Conservation (phyloP, 805 yeast species). For the Candida coleopterorum region DNA sequence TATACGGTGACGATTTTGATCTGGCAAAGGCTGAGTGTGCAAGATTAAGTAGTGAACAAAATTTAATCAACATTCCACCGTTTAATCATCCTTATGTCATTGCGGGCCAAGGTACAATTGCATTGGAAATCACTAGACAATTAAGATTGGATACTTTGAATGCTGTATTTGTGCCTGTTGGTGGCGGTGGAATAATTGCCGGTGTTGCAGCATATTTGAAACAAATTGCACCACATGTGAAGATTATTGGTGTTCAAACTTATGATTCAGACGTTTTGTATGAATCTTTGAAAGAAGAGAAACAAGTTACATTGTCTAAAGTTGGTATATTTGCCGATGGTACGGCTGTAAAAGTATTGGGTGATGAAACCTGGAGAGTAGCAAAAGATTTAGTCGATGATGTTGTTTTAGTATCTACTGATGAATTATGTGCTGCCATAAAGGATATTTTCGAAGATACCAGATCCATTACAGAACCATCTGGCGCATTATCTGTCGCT, state of each 20-base stretch:
- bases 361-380: conserved; percentile 87
- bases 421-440: conserved; percentile 93
- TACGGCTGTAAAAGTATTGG: conserved; percentile 87
- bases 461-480: conserved; percentile 89
- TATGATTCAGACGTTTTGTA: conserved; percentile 91
- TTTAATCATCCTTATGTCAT: conserved; percentile 96
- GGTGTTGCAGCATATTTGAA: conserved; percentile 89
- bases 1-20: conserved; percentile 92
- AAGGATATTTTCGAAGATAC: conserved; percentile 97
- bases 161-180: conserved; percentile 90
- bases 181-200: conserved; percentile 95
- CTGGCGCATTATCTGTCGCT: conserved; percentile 96
- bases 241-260: conserved; percentile 93
- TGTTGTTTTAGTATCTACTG: conserved; percentile 78
- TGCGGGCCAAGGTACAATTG: conserved; percentile 99
- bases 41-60: conserved; percentile 62
- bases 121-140: conserved; percentile 88
- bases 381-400: conserved; percentile 82
- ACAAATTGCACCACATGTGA: conserved; percentile 96
- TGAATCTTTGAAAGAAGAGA: conserved; percentile 55
- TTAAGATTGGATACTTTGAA: conserved; percentile 67
- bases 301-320: conserved; percentile 52
- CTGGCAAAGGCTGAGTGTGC: conserved; percentile 90
- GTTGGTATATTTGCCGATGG: conserved; percentile 99
- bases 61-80: conserved; percentile 91